Evolutionary conservation across 1,139 yeast genomes (phyloP).

Genomic region (Oligophagozyma castellii): DNA sequence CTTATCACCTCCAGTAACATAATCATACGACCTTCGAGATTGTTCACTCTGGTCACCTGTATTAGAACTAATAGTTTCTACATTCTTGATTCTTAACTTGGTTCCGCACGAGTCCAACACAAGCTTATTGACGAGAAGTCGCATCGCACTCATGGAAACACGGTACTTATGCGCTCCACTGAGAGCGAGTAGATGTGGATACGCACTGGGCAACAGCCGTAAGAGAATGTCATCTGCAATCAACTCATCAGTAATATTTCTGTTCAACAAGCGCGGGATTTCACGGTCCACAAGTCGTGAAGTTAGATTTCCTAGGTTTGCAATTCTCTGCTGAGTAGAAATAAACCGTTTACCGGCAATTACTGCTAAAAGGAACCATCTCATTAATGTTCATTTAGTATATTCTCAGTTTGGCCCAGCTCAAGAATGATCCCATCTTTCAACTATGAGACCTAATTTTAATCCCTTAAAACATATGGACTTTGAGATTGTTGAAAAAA

Average conservation of each 20-base stretch:
- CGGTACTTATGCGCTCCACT: conserved; percentile 48
- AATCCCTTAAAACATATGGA: too few relatives aligned
- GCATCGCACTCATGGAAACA: conserved; percentile 36
- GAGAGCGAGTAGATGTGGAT: conserved; percentile 45
- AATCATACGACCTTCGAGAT: conserved; percentile 11
- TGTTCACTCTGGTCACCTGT: conserved; percentile 6
- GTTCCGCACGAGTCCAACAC: conserved; percentile 28
- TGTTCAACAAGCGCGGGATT: conserved; percentile 45
- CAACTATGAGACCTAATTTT: too few relatives aligned
- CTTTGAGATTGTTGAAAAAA: too few relatives aligned
- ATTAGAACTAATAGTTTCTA: not conserved
- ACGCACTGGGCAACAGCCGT: conserved; percentile 49
- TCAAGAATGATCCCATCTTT: too few relatives aligned
- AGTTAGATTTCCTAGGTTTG: conserved; percentile 50
- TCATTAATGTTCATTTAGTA: too few relatives aligned
- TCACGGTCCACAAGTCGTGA: conserved; percentile 33
- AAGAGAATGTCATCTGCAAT: conserved; percentile 42
- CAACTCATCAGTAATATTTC: conserved; percentile 35
- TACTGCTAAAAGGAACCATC: too few relatives aligned
- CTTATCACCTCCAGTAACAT: conserved; percentile 32
- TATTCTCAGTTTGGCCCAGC: too few relatives aligned
- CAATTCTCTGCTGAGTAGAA: conserved; percentile 12
- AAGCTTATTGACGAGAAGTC: conserved; percentile 39
- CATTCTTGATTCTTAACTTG: conserved; percentile 1
- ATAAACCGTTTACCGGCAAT: too few relatives aligned